Percentiles rank a stretch among this genome's conserved stretches.
Conservation (phyloP, 2,329 filamentous ascomycete genomes). For the Aspergillus quadrilineatus region DNA sequence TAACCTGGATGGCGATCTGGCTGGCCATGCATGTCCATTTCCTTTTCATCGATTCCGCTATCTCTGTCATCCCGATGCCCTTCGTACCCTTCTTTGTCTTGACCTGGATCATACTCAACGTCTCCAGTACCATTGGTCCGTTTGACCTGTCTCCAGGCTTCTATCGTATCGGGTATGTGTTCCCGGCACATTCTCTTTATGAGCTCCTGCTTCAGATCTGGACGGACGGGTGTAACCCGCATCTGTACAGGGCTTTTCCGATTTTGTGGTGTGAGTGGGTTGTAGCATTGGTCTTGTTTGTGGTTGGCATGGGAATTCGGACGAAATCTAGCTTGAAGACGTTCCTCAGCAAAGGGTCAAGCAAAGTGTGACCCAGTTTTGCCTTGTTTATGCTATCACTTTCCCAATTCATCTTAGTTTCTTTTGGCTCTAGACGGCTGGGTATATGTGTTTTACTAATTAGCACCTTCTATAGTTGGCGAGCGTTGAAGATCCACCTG, state of each 20-base stretch:
- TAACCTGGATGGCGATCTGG: constrained; percentile 44
- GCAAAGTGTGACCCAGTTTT: neutral
- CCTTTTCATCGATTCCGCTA: constrained; percentile 39
- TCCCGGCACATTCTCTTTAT: constrained; percentile 42
- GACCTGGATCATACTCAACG: constrained; percentile 42
- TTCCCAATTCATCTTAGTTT: no score
- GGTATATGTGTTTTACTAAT: no score
- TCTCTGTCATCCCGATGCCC: constrained; percentile 34
- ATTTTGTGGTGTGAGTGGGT: constrained; percentile 44
- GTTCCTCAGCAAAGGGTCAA: neutral
- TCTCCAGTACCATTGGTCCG: constrained; percentile 40
- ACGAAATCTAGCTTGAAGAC: neutral
- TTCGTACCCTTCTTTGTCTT: constrained; percentile 43
- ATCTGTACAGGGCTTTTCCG: constrained; percentile 39
- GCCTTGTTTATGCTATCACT: no score
- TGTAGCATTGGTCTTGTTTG: neutral
- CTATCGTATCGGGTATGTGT: constrained; percentile 40
- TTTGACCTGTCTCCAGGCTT: constrained; percentile 40
- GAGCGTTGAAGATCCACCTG: no score
- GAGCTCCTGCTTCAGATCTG: constrained; percentile 44
- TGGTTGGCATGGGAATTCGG: neutral
- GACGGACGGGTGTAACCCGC: constrained; percentile 40
- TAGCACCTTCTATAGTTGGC: no score
- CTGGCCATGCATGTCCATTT: constrained; percentile 43
- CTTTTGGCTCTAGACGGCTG: no score